Evolutionary conservation across 148 eudicot genomes (phyloP).

Genomic region (Fallopia convolvulus): DNA sequence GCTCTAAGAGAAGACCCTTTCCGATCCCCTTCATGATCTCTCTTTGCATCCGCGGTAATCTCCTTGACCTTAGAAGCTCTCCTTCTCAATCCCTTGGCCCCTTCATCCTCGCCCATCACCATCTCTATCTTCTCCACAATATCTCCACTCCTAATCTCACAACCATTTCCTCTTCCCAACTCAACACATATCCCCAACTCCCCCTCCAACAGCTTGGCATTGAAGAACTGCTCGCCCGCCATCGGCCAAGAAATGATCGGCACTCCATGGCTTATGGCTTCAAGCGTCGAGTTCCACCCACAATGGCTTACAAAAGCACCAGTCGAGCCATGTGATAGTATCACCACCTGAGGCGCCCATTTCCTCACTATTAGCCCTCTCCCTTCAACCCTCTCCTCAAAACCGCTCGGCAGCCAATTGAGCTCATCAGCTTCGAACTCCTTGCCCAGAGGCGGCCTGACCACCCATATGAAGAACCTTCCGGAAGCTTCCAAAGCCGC

Average conservation of each 20-base stretch:
- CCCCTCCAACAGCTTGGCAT: slow-evolving; percentile 40
- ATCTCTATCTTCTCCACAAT: slow-evolving; percentile 32
- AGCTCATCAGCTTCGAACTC: slow-evolving; percentile 23
- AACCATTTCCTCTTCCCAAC: slow-evolving; percentile 39
- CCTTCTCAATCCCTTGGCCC: slow-evolving; percentile 26
- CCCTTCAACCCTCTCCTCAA: slow-evolving; percentile 17
- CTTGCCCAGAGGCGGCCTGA: slow-evolving; percentile 47
- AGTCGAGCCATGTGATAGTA: slow-evolving; percentile 33
- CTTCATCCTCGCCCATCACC: slow-evolving; percentile 37
- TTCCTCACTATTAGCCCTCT: slow-evolving; percentile 30
- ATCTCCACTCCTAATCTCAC: slow-evolving; percentile 26
- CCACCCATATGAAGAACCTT: slow-evolving; percentile 56
- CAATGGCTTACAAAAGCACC: slow-evolving; percentile 47
- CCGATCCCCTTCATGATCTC: slow-evolving; percentile 18
- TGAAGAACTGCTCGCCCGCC: slow-evolving; percentile 53
- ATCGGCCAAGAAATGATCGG: slow-evolving; percentile 57
- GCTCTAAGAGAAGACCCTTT: slow-evolving; percentile 45
- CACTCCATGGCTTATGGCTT: slow-evolving; percentile 39
- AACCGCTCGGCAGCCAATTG: slow-evolving; percentile 45
- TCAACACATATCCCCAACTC: slow-evolving; percentile 45
- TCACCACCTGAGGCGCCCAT: slow-evolving; percentile 61
- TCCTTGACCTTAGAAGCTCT: slow-evolving; percentile 26
- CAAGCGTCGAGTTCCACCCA: slow-evolving; percentile 63
- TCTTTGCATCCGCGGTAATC: slow-evolving; percentile 27
- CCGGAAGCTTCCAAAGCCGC: slow-evolving; percentile 31